Conservation (phyloP, 2,329 filamentous ascomycete genomes). For the Calonectria fujianensis region DNA sequence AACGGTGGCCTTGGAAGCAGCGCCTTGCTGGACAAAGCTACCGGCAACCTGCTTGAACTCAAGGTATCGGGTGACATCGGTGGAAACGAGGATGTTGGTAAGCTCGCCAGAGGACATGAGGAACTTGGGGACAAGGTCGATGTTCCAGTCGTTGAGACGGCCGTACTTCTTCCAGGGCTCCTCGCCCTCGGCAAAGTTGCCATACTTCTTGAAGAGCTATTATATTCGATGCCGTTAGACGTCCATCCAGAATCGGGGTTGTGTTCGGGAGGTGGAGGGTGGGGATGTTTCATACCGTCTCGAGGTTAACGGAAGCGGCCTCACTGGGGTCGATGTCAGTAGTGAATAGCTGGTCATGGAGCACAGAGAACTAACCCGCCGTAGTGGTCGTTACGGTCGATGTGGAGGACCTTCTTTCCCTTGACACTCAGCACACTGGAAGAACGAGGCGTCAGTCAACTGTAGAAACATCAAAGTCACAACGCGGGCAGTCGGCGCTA, state of each 20-base stretch:
- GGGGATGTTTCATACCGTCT: slow-evolving; percentile 78
- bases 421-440: slow-evolving; percentile 92
- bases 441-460: slow-evolving; percentile 48
- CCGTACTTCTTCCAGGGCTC: slow-evolving; percentile 99
- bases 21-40: slow-evolving; percentile 95
- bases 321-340: slow-evolving; percentile 73
- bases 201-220: slow-evolving; percentile 97
- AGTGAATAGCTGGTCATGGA: slow-evolving; percentile 11
- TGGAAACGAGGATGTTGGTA: slow-evolving; percentile 98
- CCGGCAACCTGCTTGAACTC: slow-evolving; percentile 97
- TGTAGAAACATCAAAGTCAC: slow-evolving; percentile 35
- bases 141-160: slow-evolving; percentile 98
- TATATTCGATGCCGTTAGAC: slow-evolving; percentile 44
- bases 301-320: slow-evolving; percentile 96
- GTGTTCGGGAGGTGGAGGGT: slow-evolving; percentile 38
- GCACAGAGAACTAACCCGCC: slow-evolving; percentile 83
- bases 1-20: slow-evolving; percentile 88
- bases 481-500: slow-evolving; percentile 5
- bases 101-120: slow-evolving; percentile 99
- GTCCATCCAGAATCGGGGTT: slow-evolving; percentile 45
- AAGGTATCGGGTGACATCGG: slow-evolving; percentile 91
- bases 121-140: slow-evolving; percentile 98
- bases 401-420: slow-evolving; percentile 99
- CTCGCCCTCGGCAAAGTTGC: slow-evolving; percentile 84
- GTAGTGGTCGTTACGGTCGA: slow-evolving; percentile 98